These are phyloP conservation scores for Phalaenopsis hybrid DNA, from an alignment of 116 monocot genomes.

Conservation along the genomic window DNA sequence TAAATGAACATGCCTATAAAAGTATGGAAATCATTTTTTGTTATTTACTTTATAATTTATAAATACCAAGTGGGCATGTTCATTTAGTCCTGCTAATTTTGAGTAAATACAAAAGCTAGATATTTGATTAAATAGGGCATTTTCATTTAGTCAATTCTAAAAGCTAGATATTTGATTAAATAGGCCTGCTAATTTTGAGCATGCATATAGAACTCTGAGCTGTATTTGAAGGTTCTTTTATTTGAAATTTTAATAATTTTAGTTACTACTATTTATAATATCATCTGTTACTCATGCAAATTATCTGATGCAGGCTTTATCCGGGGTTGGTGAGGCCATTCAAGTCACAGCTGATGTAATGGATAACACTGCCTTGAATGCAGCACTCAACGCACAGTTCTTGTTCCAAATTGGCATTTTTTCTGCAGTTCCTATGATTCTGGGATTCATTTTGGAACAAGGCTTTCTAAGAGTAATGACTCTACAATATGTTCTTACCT, in stretches of 20 bases:
- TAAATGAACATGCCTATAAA: too few species aligned
- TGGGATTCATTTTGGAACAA: conserved; percentile 80
- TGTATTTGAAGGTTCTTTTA: neutral
- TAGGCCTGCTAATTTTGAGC: neutral
- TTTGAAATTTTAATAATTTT: neutral
- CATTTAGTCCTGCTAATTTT: too few species aligned
- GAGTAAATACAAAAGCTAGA: too few species aligned
- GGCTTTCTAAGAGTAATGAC: conserved; percentile 69
- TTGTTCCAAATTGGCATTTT: conserved; percentile 92
- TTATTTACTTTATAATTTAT: neutral
- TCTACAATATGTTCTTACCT: neutral
- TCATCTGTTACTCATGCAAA: neutral
- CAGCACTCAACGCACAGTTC: conserved; percentile 92
- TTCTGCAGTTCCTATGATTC: conserved; percentile 91
- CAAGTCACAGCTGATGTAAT: conserved; percentile 62
- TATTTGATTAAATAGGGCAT: too few species aligned
- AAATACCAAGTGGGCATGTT: neutral
- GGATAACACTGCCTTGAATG: conserved; percentile 65
- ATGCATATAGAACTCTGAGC: neutral
- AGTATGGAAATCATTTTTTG: too few species aligned
- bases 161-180: neutral
- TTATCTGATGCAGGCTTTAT: conserved; percentile 56
- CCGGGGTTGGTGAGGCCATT: conserved; percentile 78
- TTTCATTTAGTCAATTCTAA: neutral
- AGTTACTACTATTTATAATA: neutral